phyloP scores from a whole-genome alignment of 176 grass and related monocot genomes.

The Eleusine indica region DNA sequence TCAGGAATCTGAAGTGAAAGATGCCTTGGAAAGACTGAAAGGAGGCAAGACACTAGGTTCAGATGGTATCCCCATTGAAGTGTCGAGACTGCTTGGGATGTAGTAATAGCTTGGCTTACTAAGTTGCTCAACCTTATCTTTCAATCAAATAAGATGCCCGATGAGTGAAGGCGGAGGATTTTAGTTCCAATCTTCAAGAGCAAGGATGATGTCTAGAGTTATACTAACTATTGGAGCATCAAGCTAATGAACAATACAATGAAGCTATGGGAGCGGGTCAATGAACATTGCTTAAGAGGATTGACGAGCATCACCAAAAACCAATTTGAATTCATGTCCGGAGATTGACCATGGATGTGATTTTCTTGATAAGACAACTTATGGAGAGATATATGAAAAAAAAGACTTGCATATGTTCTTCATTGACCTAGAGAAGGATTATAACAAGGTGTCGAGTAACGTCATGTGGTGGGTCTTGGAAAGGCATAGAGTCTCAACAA shows the following conservation, averaged over 20 bases:
- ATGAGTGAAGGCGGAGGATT: not conserved
- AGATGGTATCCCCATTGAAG: not conserved
- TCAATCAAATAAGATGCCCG: not conserved
- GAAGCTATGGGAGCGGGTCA: not conserved
- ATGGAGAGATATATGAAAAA: not conserved
- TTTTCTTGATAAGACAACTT: not conserved
- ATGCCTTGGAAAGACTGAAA: not conserved
- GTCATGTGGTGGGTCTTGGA: too few species aligned
- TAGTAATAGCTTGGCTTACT: not conserved
- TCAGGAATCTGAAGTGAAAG: too few species aligned
- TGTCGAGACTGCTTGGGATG: not conserved
- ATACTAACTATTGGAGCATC: not conserved
- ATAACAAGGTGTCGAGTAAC: too few species aligned
- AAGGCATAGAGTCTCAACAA: too few species aligned
- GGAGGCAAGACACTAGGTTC: not conserved
- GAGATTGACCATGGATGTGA: not conserved
- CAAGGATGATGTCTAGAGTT: not conserved
- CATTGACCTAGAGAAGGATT: too few species aligned
- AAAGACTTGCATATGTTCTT: too few species aligned
- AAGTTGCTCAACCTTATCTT: not conserved
- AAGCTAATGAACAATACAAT: not conserved
- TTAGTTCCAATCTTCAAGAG: slow-evolving; percentile 1
- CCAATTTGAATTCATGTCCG: not conserved
- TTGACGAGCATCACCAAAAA: not conserved
- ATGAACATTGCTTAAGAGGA: not conserved